These are phyloP conservation scores for Blastocystis sp. DNA, from an alignment of 352 stramenopile species.

Conservation along the genomic window DNA sequence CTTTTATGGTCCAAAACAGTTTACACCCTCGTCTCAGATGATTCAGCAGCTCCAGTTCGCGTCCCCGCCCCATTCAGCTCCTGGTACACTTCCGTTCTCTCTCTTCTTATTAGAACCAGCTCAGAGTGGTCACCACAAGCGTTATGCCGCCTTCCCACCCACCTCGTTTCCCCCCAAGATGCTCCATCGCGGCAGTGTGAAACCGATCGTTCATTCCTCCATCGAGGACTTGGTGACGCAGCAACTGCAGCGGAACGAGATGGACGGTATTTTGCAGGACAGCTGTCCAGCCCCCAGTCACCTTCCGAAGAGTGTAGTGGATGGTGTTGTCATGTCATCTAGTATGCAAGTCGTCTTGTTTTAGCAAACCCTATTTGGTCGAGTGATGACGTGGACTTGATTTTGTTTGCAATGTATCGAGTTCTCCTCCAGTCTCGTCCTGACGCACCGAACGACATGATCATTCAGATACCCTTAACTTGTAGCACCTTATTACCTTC, in stretches of 20 bases:
- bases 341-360: conserved; percentile 3
- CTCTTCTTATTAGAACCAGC: not conserved
- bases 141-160: not conserved
- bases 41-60: not conserved
- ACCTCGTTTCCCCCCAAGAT: not conserved
- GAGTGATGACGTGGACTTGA: not conserved
- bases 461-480: conserved; percentile 43
- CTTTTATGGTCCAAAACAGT: not conserved
- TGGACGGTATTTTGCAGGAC: conserved; percentile 16
- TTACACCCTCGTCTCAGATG: not conserved
- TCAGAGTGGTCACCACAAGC: not conserved
- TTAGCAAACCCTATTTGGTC: not conserved
- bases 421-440: conserved; percentile 36
- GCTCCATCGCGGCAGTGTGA: not conserved
- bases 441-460: conserved; percentile 53
- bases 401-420: conserved; percentile 50
- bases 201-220: not conserved
- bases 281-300: not conserved
- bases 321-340: not conserved
- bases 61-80: not conserved
- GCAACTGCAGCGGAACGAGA: conserved; percentile 47
- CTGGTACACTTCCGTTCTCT: not conserved
- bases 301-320: not conserved
- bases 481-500: not conserved
- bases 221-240: conserved; percentile 51